Evolutionary conservation across 345 rosid species (phyloP), one percentile per base, ranked within the genome.

Genomic region (Corchorus olitorius): DNA sequence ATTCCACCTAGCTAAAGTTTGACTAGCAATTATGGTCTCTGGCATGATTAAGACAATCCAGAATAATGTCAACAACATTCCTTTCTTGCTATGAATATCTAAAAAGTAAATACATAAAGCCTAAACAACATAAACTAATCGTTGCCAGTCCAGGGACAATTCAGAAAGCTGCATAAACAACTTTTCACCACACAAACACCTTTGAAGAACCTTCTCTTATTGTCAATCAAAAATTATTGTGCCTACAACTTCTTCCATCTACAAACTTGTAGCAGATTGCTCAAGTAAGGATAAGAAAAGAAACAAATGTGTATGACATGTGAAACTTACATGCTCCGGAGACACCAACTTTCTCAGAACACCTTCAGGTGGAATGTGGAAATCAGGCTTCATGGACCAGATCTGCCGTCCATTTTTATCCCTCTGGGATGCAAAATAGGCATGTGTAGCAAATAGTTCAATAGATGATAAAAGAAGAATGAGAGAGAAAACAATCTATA

Each of bases 321-420:
- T 0, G 39, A 68, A 79, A 85, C 97, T 89, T 79, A 93, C 99
- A 78, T 96, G 92, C 88, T 96, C 98, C 41, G 97, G 97, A 64
- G 86, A 83, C 79, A 89, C 97, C 77, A 92, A 59, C 82, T 89
- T 93, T 80, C 92, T 89, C 83, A 92, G 81, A 53, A 87, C 94
- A 81, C 91, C 92, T 83, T 96, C 98, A 58, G 97, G 73, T 69
- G 99, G 97, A 83, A 88, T 82, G 74, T 78, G 81, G 69, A 87
- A 89, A 55, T 89, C 92, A 39, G 77, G 80, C 81, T 84, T 93
- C 94, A 75, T 92, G 79, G 65, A 84, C 97, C 97, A 93, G 68
- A 82, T 83, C 77, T 79, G 83, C 64, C 83, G 84, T 80, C 97
- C 99, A 83, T 77, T 80, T 76, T 82, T 85, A 83, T 88, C 94